phyloP scores from a whole-genome alignment of 306 rosid species.

The Pyrus pyrifolia region DNA sequence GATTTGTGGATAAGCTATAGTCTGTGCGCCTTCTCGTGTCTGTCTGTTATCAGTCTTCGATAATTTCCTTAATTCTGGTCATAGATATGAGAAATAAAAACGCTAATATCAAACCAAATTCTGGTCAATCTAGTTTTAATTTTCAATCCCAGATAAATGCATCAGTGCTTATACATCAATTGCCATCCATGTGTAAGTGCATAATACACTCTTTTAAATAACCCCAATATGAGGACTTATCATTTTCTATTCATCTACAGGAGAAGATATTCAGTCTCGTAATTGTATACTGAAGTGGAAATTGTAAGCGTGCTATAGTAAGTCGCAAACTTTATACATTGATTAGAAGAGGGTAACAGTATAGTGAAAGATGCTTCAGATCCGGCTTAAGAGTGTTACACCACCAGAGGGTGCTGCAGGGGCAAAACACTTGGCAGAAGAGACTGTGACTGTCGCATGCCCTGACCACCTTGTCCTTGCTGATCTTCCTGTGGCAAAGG shows the following conservation, averaged over 20 bases:
- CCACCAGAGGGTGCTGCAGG: conserved; percentile 55
- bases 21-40: neutral
- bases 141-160: neutral
- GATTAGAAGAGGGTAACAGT: conserved; percentile 9
- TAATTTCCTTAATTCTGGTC: neutral
- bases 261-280: neutral
- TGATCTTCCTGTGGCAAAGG: conserved; percentile 96
- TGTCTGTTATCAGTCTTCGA: neutral
- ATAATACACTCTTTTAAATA: neutral
- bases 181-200: neutral
- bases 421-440: conserved; percentile 49
- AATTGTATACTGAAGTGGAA: neutral
- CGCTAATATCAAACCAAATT: neutral
- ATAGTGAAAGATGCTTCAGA: conserved; percentile 72
- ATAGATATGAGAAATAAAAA: neutral
- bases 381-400: conserved; percentile 73
- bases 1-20: neutral
- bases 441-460: conserved; percentile 88
- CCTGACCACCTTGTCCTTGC: conserved; percentile 97
- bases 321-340: conserved; percentile 3
- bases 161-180: neutral
- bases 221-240: neutral
- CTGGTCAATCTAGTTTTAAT: neutral
- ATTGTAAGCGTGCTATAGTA: neutral
- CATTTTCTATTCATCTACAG: neutral